Conservation (phyloP, 768 basidiomycete species). For the Tephrocybe sp. region DNA sequence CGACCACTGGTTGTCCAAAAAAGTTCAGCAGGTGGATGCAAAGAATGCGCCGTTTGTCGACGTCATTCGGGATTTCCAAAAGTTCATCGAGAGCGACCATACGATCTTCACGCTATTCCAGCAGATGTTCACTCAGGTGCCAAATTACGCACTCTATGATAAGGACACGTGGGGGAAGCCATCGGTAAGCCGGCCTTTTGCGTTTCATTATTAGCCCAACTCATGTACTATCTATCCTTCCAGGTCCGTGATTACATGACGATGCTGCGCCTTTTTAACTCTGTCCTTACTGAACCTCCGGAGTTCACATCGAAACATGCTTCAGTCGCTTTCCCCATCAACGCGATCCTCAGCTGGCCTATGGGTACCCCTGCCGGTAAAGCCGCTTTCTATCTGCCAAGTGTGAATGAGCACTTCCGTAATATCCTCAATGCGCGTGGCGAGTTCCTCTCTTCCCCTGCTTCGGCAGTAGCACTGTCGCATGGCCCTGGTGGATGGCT, state of each 20-base stretch:
- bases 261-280: constrained; percentile 41
- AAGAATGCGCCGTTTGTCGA: neutral
- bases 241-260: constrained; percentile 41
- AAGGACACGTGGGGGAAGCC: constrained; percentile 8
- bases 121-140: constrained; percentile 15
- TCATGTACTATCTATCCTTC: no score
- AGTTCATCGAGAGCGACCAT: constrained; percentile 12
- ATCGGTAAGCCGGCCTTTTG: constrained; percentile 1
- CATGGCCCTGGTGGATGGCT: constrained; percentile 48
- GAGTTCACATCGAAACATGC: constrained; percentile 33
- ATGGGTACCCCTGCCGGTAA: constrained; percentile 35
- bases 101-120: constrained; percentile 5
- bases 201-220: neutral
- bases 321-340: constrained; percentile 47
- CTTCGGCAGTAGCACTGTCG: constrained; percentile 44
- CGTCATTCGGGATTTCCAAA: constrained; percentile 3
- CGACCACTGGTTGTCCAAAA: constrained; percentile 3
- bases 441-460: constrained; percentile 41
- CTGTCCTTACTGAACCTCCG: constrained; percentile 41
- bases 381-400: constrained; percentile 35
- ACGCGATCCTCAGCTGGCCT: constrained; percentile 40
- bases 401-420: constrained; percentile 47
- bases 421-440: constrained; percentile 52
- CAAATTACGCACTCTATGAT: constrained; percentile 8
- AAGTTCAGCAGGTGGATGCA: neutral